phyloP scores from a whole-genome alignment of 257 asterid genomes.

The Solanum chiquidenum region DNA sequence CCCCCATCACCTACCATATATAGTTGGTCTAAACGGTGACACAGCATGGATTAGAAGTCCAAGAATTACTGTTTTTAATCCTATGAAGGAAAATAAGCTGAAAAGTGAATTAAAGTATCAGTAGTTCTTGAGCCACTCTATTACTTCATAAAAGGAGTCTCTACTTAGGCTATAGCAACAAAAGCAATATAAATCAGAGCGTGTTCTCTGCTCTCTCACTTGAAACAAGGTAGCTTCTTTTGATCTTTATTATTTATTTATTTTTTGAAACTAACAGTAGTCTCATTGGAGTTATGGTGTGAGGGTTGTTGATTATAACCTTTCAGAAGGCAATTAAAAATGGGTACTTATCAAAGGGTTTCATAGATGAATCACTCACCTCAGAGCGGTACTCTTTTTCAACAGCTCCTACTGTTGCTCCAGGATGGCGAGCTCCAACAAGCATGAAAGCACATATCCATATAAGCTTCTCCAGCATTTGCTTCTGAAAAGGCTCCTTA shows the following conservation, averaged over 20 bases:
- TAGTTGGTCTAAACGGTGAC: neutral
- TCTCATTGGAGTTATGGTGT: neutral
- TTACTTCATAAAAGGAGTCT: neutral
- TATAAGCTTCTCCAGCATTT: conserved; percentile 94
- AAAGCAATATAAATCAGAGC: neutral
- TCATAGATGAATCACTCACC: conserved; percentile 24
- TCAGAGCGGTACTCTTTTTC: conserved; percentile 83
- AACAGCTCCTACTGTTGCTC: conserved; percentile 86
- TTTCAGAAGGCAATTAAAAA: neutral
- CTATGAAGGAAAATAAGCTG: neutral
- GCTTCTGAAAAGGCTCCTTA: conserved; percentile 77
- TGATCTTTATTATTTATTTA: neutral
- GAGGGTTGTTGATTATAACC: neutral
- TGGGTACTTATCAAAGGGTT: neutral
- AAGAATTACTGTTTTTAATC: neutral
- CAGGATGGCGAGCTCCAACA: conserved; percentile 96
- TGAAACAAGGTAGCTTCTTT: neutral
- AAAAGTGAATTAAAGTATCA: neutral
- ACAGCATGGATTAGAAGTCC: neutral
- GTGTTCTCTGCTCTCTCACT: neutral
- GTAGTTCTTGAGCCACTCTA: neutral
- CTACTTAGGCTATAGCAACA: neutral
- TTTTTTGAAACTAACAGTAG: neutral
- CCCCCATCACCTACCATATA: neutral
- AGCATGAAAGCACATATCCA: conserved; percentile 99